Evolutionary conservation across 2,329 filamentous ascomycete genomes (phyloP).

Genomic region (Basipetospora sp.): DNA sequence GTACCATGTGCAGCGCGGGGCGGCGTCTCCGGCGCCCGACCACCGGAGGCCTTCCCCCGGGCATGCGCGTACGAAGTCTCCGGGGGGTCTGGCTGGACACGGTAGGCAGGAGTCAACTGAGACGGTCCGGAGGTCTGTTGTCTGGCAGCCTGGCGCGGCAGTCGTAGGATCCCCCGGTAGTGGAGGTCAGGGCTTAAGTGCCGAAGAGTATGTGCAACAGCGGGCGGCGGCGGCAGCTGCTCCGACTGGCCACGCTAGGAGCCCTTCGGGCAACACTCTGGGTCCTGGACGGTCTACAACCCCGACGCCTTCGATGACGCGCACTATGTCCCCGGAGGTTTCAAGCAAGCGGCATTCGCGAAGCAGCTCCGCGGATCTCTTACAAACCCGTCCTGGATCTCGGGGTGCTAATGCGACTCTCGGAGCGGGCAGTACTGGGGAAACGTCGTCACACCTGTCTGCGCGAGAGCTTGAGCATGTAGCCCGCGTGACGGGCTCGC

Average conservation of each 20-base stretch:
- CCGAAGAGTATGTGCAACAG: slow-evolving; percentile 75
- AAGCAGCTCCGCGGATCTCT: slow-evolving; percentile 32
- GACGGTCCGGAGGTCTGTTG: slow-evolving; percentile 47
- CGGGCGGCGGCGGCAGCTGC: slow-evolving; percentile 45
- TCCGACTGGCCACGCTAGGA: slow-evolving; percentile 43
- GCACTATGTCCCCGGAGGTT: slow-evolving; percentile 27
- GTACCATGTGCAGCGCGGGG: slow-evolving; percentile 28
- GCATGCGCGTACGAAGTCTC: slow-evolving; percentile 12
- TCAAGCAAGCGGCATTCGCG: slow-evolving; percentile 26
- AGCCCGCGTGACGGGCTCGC: slow-evolving; percentile 65
- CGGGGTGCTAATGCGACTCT: slow-evolving; percentile 40
- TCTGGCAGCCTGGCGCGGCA: slow-evolving; percentile 63
- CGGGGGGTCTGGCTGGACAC: slow-evolving; percentile 19
- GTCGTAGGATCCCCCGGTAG: slow-evolving; percentile 29
- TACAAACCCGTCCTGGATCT: slow-evolving; percentile 37
- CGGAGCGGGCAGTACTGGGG: slow-evolving; percentile 18
- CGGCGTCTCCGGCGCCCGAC: slow-evolving; percentile 9
- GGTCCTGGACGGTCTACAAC: slow-evolving; percentile 21
- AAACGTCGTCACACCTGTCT: slow-evolving; percentile 46
- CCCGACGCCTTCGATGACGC: slow-evolving; percentile 28
- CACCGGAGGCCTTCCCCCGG: slow-evolving; percentile 11
- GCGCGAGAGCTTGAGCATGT: slow-evolving; percentile 80
- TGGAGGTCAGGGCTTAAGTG: slow-evolving; percentile 41
- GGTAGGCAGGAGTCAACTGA: slow-evolving; percentile 35
- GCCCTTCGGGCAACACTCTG: slow-evolving; percentile 32